phyloP scores from a whole-genome alignment of 306 rosid genomes.

The Glycine latifolia region DNA sequence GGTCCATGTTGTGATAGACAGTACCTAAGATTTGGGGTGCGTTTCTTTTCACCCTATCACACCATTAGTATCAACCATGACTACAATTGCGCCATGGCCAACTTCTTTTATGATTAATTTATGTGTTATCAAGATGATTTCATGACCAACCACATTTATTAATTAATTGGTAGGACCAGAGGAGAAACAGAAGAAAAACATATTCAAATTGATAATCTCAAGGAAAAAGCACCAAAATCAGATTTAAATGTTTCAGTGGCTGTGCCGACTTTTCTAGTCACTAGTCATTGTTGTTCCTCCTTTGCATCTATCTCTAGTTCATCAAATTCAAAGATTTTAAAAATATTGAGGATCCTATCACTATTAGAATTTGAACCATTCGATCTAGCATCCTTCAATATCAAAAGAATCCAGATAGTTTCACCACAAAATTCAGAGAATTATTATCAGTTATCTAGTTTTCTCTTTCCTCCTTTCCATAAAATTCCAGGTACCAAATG shows the following conservation, averaged over 20 bases:
- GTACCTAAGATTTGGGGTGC: conserved; percentile 5
- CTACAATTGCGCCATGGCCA: conserved; percentile 8
- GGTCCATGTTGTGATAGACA: not conserved
- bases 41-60: conserved; percentile 28
- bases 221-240: no score
- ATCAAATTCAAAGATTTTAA: conserved; percentile 22
- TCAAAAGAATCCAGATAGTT: conserved; percentile 1
- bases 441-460: conserved; percentile 3
- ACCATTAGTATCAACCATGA: conserved; percentile 6
- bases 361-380: conserved; percentile 5
- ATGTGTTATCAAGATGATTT: conserved; percentile 14
- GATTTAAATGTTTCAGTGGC: conserved; percentile 8
- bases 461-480: conserved; percentile 9
- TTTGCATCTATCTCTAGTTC: not conserved
- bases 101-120: not conserved
- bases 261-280: not conserved
- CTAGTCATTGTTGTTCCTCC: conserved; percentile 8
- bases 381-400: conserved; percentile 16
- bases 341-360: not conserved
- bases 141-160: conserved; percentile 29
- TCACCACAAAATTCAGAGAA: conserved; percentile 13
- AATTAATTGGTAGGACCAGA: not conserved
- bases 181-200: no score
- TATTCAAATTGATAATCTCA: no score
- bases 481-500: conserved; percentile 21